Evolutionary conservation across 805 yeast genomes (phyloP).

Genomic region (Candida arabinofermentans): DNA sequence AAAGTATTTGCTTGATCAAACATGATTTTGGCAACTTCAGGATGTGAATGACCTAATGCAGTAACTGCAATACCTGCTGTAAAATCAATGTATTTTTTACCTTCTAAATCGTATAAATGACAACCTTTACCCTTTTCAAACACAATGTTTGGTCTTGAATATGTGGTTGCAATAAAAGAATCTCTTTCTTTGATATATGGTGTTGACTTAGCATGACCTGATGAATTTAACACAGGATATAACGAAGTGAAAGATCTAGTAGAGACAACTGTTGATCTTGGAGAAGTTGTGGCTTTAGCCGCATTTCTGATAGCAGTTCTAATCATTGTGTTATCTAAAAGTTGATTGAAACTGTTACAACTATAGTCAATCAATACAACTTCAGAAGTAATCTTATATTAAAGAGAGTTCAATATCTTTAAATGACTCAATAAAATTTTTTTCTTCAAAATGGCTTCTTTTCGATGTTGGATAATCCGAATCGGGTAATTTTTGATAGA

Average conservation of each 20-base stretch:
- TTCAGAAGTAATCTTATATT: no score
- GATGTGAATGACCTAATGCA: conserved; percentile 84
- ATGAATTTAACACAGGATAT: conserved; percentile 1
- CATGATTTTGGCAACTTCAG: conserved; percentile 66
- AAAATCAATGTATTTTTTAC: conserved; percentile 78
- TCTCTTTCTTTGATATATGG: conserved; percentile 41
- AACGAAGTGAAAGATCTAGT: not conserved
- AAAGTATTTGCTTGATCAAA: conserved; percentile 67
- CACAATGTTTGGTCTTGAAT: conserved; percentile 73
- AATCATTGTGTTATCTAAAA: not conserved
- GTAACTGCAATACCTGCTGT: conserved; percentile 97
- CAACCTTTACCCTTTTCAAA: conserved; percentile 80
- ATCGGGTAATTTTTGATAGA: conserved; percentile 5
- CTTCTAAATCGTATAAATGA: conserved; percentile 75
- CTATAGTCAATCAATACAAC: no score
- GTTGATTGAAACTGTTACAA: not conserved
- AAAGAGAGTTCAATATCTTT: no score
- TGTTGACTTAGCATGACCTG: conserved; percentile 26
- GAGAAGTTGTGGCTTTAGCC: not conserved
- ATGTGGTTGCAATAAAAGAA: conserved; percentile 68
- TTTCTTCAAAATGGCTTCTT: no score
- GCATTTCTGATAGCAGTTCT: conserved; percentile 1
- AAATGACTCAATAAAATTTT: conserved; percentile 4
- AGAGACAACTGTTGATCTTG: no score
- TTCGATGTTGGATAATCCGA: conserved; percentile 2